These are phyloP conservation scores for Cucurbita moschata DNA, from an alignment of 306 rosid species.

Conservation along the genomic window DNA sequence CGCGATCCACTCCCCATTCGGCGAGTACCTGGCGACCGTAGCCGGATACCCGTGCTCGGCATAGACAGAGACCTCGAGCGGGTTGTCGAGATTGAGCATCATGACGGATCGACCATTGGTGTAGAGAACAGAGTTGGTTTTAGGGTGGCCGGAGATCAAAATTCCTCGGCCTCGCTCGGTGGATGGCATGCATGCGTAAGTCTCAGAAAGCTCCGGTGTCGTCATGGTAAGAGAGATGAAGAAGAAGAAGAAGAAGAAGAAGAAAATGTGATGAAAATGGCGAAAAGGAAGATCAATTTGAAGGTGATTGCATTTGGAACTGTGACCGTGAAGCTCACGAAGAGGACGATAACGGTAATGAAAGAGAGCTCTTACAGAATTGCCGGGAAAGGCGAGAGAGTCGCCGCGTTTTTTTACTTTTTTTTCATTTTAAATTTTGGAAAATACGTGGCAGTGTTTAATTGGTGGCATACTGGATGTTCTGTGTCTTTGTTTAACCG, in stretches of 20 bases:
- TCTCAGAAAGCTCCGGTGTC: constrained; percentile 51
- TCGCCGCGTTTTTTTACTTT: neutral
- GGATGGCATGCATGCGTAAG: constrained; percentile 68
- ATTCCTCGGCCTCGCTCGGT: constrained; percentile 94
- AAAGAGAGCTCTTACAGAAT: neutral
- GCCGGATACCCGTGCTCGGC: constrained; percentile 80
- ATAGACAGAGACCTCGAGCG: constrained; percentile 67
- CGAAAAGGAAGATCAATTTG: neutral
- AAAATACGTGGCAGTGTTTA: neutral
- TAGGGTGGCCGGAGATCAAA: constrained; percentile 70
- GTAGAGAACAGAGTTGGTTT: constrained; percentile 49
- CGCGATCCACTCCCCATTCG: constrained; percentile 92
- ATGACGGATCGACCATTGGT: constrained; percentile 82
- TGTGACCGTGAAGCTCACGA: neutral
- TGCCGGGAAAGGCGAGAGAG: neutral
- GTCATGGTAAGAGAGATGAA: neutral
- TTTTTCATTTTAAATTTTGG: neutral
- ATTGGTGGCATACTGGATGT: neutral
- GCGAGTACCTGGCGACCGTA: constrained; percentile 81
- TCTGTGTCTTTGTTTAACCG: neutral
- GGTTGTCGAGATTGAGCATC: constrained; percentile 58
- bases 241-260: neutral
- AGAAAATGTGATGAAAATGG: neutral
- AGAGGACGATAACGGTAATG: neutral
- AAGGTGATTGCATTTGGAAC: neutral